Percentiles rank a stretch among this genome's conserved stretches.
Conservation (phyloP, 228 moss, liverwort and hornwort species). For the Sphagnum magellanicum region DNA sequence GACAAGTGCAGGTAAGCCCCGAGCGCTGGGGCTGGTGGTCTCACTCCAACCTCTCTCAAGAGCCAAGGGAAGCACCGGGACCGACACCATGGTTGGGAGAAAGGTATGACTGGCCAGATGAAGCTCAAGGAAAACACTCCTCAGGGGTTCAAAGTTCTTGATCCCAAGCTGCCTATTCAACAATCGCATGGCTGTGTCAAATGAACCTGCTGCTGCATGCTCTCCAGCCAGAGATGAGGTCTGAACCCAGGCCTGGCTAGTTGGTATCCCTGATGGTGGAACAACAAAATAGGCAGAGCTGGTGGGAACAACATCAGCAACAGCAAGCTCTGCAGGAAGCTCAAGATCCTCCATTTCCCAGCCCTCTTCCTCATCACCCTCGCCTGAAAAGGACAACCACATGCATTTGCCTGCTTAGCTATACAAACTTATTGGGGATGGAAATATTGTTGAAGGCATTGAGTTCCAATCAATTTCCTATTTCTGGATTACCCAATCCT, state of each 20-base stretch:
- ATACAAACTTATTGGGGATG: too few relatives aligned
- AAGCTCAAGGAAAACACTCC: constrained; percentile 59
- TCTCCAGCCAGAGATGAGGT: constrained; percentile 88
- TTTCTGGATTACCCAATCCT: constrained; percentile 2
- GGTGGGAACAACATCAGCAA: constrained; percentile 47
- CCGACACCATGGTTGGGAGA: constrained; percentile 64
- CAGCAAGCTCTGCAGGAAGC: constrained; percentile 58
- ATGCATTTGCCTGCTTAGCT: too few relatives aligned
- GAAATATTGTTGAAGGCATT: too few relatives aligned
- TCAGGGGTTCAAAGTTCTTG: constrained; percentile 64
- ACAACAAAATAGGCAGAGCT: constrained; percentile 52
- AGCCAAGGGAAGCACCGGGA: constrained; percentile 58
- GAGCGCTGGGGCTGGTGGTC: constrained; percentile 52
- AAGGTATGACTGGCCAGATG: constrained; percentile 71
- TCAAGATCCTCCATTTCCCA: constrained; percentile 99
- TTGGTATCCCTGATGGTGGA: constrained; percentile 64
- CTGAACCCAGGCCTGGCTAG: constrained; percentile 79
- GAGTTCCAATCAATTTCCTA: too few relatives aligned
- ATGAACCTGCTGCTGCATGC: constrained; percentile 88
- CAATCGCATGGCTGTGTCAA: constrained; percentile 84
- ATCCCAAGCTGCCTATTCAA: constrained; percentile 82
- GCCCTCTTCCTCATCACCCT: constrained; percentile 74
- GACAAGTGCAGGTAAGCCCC: constrained; percentile 68
- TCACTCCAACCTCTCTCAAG: constrained; percentile 91
- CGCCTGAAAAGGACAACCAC: constrained; percentile 19